A percentile compares a stretch with the other conserved stretches of the same genome.
Conservation (phyloP, 352 stramenopile genomes). For the Phytopythium oedochilum region DNA sequence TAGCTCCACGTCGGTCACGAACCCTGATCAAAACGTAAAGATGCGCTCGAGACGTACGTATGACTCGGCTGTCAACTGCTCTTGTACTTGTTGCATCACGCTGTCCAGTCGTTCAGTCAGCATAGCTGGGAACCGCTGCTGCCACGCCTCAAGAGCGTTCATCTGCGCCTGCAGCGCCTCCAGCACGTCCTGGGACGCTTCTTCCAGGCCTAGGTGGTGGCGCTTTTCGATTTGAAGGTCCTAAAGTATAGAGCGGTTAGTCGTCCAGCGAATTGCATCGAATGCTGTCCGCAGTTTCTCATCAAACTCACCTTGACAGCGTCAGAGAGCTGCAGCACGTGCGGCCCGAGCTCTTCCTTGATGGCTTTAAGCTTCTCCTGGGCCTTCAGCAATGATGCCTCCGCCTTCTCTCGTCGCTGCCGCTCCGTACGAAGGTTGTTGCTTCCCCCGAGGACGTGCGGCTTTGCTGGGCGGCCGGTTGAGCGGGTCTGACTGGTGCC, state of each 20-base stretch:
- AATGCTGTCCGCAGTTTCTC: background rate
- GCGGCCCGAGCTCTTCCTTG: conserved; percentile 34
- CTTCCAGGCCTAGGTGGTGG: conserved; percentile 49
- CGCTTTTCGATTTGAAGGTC: conserved; percentile 53
- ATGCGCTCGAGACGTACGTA: conserved; percentile 21
- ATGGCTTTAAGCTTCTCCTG: conserved; percentile 30
- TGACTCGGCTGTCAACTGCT: conserved; percentile 27
- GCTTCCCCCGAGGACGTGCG: conserved; percentile 59
- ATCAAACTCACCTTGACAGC: conserved; percentile 28
- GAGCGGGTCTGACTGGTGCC: background rate
- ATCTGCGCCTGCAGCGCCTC: conserved; percentile 50
- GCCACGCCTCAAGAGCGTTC: conserved; percentile 29
- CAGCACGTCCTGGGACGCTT: conserved; percentile 52
- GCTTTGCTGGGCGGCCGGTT: conserved; percentile 3
- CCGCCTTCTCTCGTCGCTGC: conserved; percentile 46
- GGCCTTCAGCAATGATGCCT: conserved; percentile 32
- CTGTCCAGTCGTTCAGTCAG: conserved; percentile 28
- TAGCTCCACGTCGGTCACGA: too few relatives aligned
- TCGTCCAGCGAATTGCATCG: too few relatives aligned
- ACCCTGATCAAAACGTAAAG: background rate
- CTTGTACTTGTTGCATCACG: conserved; percentile 19
- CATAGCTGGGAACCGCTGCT: conserved; percentile 21
- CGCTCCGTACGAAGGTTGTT: conserved; percentile 62
- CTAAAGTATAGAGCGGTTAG: conserved; percentile 16
- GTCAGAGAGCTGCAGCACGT: conserved; percentile 38